A percentile compares a stretch with the other conserved stretches of the same genome.
These are phyloP conservation scores for Vanilla planifolia DNA, from an alignment of 106 monocot species.

Conservation along the genomic window DNA sequence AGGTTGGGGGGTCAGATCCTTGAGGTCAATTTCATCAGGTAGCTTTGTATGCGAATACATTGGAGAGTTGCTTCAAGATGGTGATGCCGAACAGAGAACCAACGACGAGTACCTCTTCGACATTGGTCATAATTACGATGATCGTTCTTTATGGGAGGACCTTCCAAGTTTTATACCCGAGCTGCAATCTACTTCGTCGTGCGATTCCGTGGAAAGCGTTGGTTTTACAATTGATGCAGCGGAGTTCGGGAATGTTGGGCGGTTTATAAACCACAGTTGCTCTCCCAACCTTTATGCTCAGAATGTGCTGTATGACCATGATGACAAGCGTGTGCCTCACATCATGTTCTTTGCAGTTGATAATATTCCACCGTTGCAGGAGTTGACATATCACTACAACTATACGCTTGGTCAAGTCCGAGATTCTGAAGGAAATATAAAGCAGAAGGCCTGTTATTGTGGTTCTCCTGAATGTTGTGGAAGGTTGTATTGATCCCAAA, in stretches of 20 bases:
- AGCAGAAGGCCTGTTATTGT: conserved; percentile 58
- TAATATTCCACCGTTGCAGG: conserved; percentile 81
- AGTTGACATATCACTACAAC: conserved; percentile 85
- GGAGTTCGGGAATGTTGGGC: conserved; percentile 69
- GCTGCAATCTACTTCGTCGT: conserved; percentile 16
- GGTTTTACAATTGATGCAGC: conserved; percentile 90
- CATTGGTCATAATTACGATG: conserved; percentile 73
- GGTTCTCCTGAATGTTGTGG: conserved; percentile 69
- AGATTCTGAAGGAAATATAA: conserved; percentile 66
- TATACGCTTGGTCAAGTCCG: conserved; percentile 58
- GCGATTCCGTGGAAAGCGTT: conserved; percentile 22
- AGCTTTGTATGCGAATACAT: conserved; percentile 89
- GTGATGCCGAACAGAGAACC: conserved; percentile 59
- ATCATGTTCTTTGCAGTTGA: conserved; percentile 90
- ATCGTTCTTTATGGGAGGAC: conserved; percentile 54
- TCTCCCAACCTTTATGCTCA: conserved; percentile 92
- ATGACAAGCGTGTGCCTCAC: conserved; percentile 78
- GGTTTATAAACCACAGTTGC: conserved; percentile 95
- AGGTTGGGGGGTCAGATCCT: conserved; percentile 93
- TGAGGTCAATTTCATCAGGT: conserved; percentile 81
- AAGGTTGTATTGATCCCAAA: conserved; percentile 60
- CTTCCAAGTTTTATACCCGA: conserved; percentile 47
- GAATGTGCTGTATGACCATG: conserved; percentile 88
- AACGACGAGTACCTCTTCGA: conserved; percentile 94
- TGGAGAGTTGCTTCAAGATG: conserved; percentile 59